Evolutionary conservation across 208 protist species (phyloP).

Genomic region (Leishmania arabica): DNA sequence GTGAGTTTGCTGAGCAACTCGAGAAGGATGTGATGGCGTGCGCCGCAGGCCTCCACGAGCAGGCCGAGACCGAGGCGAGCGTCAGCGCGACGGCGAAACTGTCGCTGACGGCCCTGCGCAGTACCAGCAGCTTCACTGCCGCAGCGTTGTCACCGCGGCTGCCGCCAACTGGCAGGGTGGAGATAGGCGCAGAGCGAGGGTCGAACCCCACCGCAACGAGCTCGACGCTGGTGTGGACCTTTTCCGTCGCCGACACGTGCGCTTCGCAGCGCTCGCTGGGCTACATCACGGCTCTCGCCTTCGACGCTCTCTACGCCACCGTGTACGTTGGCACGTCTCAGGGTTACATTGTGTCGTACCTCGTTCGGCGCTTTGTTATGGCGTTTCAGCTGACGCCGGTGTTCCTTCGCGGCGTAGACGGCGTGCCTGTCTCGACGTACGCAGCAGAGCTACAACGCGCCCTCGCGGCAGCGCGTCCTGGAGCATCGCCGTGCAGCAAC

Average conservation of each 20-base stretch:
- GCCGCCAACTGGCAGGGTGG: not conserved
- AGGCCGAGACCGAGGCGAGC: not conserved
- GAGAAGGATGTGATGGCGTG: conserved; percentile 26
- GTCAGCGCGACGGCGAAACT: no score
- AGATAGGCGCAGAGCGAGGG: not conserved
- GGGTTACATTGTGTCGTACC: conserved; percentile 68
- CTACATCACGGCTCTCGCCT: conserved; percentile 48
- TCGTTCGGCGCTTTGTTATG: conserved; percentile 63
- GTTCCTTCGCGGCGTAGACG: conserved; percentile 25
- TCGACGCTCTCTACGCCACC: conserved; percentile 57
- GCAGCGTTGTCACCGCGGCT: not conserved
- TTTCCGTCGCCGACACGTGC: conserved; percentile 25
- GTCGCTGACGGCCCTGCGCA: not conserved
- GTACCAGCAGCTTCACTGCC: not conserved
- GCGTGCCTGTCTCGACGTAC: conserved; percentile 36
- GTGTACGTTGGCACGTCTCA: conserved; percentile 77
- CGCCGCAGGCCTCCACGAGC: not conserved
- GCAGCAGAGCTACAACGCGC: conserved; percentile 36
- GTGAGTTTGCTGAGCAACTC: conserved; percentile 57
- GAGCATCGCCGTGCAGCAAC: not conserved
- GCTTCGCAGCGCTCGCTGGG: conserved; percentile 37
- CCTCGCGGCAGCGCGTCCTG: not conserved
- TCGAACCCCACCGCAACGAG: not conserved
- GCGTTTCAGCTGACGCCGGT: conserved; percentile 68
- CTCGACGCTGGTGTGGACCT: conserved; percentile 31